A percentile compares a stretch with the other conserved stretches of the same genome.
Conservation (phyloP, 345 rosid species). For the Ricinus communis region DNA sequence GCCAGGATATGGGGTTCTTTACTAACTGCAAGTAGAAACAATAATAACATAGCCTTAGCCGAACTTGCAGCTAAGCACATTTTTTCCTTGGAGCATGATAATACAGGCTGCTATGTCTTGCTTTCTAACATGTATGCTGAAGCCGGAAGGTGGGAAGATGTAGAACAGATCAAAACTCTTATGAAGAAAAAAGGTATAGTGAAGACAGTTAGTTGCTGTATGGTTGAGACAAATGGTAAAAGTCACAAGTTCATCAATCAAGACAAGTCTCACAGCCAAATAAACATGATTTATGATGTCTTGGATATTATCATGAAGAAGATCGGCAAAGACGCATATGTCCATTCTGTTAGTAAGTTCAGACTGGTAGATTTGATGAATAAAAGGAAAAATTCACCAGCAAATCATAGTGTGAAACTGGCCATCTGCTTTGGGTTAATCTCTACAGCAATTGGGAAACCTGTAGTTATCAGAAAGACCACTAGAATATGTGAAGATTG, state of each 20-base stretch:
- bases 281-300: slow-evolving; percentile 44
- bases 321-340: slow-evolving; percentile 40
- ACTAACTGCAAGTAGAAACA: slow-evolving; percentile 64
- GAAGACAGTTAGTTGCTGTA: slow-evolving; percentile 44
- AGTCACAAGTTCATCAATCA: slow-evolving; percentile 48
- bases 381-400: slow-evolving; percentile 37
- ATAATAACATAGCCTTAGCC: slow-evolving; percentile 47
- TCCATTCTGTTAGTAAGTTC: slow-evolving; percentile 34
- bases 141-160: slow-evolving; percentile 74
- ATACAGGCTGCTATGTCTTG: slow-evolving; percentile 72
- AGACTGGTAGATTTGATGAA: slow-evolving; percentile 34
- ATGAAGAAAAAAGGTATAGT: slow-evolving; percentile 57
- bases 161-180: slow-evolving; percentile 43
- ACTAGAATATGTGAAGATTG: slow-evolving; percentile 69
- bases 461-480: slow-evolving; percentile 55
- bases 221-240: slow-evolving; percentile 39
- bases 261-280: slow-evolving; percentile 41
- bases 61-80: slow-evolving; percentile 52
- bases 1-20: slow-evolving; percentile 83
- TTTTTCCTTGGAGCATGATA: slow-evolving; percentile 50
- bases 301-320: slow-evolving; percentile 43
- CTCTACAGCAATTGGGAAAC: slow-evolving; percentile 46
- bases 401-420: slow-evolving; percentile 54
- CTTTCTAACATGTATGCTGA: slow-evolving; percentile 74
- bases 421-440: slow-evolving; percentile 63